Conservation (phyloP, 2,329 filamentous ascomycete species). For the Aureobasidium sp. region DNA sequence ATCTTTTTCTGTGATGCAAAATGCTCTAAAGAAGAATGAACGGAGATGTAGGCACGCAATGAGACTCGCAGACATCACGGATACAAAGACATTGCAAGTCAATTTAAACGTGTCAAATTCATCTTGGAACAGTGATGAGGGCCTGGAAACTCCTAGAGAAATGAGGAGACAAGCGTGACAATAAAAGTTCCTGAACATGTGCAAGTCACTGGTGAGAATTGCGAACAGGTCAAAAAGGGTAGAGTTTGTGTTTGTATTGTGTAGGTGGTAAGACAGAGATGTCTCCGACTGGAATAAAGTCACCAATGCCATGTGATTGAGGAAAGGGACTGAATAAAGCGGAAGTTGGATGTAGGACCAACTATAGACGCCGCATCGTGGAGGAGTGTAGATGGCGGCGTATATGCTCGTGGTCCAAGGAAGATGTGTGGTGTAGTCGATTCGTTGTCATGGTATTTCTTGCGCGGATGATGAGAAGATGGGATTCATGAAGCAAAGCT, state of each 20-base stretch:
- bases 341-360: constrained; percentile 15
- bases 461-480: background rate
- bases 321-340: constrained; percentile 4
- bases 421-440: background rate
- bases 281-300: constrained; percentile 11
- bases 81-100: constrained; percentile 4
- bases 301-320: background rate
- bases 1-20: background rate
- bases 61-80: constrained; percentile 8
- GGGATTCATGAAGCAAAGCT: background rate
- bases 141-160: constrained; percentile 1
- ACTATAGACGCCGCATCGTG: constrained; percentile 18
- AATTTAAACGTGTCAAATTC: constrained; percentile 2
- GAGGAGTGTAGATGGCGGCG: constrained; percentile 15
- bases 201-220: background rate
- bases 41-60: constrained; percentile 2
- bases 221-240: background rate
- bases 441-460: background rate
- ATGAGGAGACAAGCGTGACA: constrained; percentile 7
- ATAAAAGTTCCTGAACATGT: background rate
- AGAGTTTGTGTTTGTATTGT: background rate
- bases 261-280: background rate
- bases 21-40: background rate
- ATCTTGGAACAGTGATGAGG: constrained; percentile 10
- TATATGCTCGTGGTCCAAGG: constrained; percentile 17